Base-by-base conservation (phyloP, 2,329 filamentous ascomycete genomes). In the Sphaerulina vaccinii region DNA sequence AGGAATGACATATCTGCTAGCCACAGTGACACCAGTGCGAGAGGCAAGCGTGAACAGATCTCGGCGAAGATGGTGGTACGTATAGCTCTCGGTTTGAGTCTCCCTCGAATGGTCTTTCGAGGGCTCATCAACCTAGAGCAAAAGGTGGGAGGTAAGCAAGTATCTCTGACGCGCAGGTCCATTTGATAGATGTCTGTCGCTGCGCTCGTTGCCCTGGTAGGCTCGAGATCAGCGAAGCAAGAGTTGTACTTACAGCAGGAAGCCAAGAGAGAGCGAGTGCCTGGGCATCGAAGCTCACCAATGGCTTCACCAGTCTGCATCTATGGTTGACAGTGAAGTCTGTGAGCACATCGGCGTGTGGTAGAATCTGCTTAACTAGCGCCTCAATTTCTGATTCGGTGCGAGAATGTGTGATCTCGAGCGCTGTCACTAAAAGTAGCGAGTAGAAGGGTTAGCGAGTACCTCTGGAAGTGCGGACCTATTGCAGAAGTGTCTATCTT, bases 201-300 rank as follows among this genome's bases (percentile, higher is more conserved):
- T n/a, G n/a, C n/a, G n/a, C n/a, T n/a, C n/a, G n/a, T n/a, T n/a
- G n/a, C n/a, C n/a, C n/a, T n/a, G n/a, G n/a, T n/a, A n/a, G n/a
- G n/a, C n/a, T n/a, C n/a, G n/a, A n/a, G n/a, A n/a, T n/a, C n/a
- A n/a, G n/a, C n/a, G n/a, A n/a, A n/a, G n/a, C n/a, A n/a, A n/a
- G n/a, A n/a, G n/a, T n/a, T n/a, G n/a, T n/a, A n/a, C n/a, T 84
- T 3, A 83, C 79, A 0, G 88, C 89, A 0, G 92, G 91, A 1
- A 96, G 74, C 70, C 95, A 96, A 21, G 88, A 93, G 27, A 97
- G 72, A 1, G 92, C 92, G 49, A 96, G 77, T 13, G 90, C 92
- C 4, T 90, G 85, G 1, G 88, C 80, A 67, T 97, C 92, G 66
- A 87, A 95, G 19, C 88, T 90, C 39, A 97, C 69, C 67, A 87